Base-by-base conservation (phyloP, 371 early-diverging fungal genomes). In the Saksenaea oblongispora region DNA sequence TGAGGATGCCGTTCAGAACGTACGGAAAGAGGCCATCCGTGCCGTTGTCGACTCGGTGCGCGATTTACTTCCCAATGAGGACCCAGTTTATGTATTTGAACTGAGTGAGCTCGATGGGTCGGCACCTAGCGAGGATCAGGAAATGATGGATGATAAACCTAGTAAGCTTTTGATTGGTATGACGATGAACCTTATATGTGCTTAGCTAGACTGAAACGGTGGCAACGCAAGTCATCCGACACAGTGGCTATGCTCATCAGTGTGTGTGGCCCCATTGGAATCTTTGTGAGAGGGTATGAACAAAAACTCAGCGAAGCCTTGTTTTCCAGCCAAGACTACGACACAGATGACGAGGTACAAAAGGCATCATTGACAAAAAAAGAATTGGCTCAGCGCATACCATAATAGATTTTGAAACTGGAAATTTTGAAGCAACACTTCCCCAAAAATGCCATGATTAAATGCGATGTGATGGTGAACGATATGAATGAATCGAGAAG, bases 381-480 rank as follows among this genome's bases (percentile, higher is more conserved):
- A 15, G 14, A 18, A 5, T 9, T 36, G 31, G 15, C 27, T 15
- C n/a, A 28, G 8, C n/a, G n/a, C n/a, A n/a, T n/a, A 39, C 3
- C 22, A 3, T n/a, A 2, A 35, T 31, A 34, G 18, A 37, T 61
- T 17, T 28, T 42, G 34, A 61, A 42, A 26, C 27, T 80, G 3
- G 80, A 80, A 17, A 37, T 73, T 26, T 27, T 80, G 31, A 80
- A 80, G 14, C 56, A 58, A 14, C 65, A 72, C 15, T 80, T 80
- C 22, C 73, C 75, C 1, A 58, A 65, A 11, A 61, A 74, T 13
- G 62, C 69, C 18, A 69, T 80, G 53, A 56, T 54, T 35, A 54
- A 58, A 10, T 80, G 80, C 28, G 80, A 80, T 70, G 62, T 77
- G 7, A 80, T 80, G 80, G 47, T 80, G 14, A 68, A 66, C 28